Conservation (phyloP, 768 basidiomycete species). For the Rhodotorula kratochvilovae region DNA sequence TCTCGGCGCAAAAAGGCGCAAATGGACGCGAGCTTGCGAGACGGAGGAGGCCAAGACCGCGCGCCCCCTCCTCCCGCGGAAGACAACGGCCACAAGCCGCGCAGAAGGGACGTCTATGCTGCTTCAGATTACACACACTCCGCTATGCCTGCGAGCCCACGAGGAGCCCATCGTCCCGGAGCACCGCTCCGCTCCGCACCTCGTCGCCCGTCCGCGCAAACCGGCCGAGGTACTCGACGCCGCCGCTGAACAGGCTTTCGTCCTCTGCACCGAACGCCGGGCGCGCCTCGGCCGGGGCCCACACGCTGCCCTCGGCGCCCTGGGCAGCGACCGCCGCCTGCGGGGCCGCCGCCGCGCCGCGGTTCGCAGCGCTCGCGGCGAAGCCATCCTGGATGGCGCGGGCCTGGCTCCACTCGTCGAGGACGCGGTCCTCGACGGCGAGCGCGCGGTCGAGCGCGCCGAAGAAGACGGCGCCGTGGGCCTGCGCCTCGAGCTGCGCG, state of each 20-base stretch:
- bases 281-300: slow-evolving; percentile 1
- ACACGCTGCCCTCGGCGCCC: background rate
- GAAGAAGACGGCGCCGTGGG: slow-evolving; percentile 65
- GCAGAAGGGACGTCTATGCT: background rate
- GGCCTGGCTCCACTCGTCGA: slow-evolving; percentile 57
- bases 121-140: background rate
- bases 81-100: too few relatives aligned
- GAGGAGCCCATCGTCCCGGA: background rate
- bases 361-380: background rate
- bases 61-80: too few relatives aligned
- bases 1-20: too few relatives aligned
- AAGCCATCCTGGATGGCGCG: slow-evolving; percentile 27
- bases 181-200: background rate
- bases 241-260: slow-evolving; percentile 24
- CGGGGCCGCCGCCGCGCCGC: background rate
- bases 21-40: too few relatives aligned
- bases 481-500: slow-evolving; percentile 73
- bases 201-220: background rate
- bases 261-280: slow-evolving; percentile 10
- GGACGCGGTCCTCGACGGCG: slow-evolving; percentile 56
- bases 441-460: slow-evolving; percentile 62
- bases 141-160: background rate
- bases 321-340: background rate
- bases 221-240: slow-evolving; percentile 14
- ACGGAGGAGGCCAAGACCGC: too few relatives aligned